These are phyloP conservation scores for Lachnellula cervina DNA, from an alignment of 2,329 filamentous ascomycete species.

Conservation along the genomic window DNA sequence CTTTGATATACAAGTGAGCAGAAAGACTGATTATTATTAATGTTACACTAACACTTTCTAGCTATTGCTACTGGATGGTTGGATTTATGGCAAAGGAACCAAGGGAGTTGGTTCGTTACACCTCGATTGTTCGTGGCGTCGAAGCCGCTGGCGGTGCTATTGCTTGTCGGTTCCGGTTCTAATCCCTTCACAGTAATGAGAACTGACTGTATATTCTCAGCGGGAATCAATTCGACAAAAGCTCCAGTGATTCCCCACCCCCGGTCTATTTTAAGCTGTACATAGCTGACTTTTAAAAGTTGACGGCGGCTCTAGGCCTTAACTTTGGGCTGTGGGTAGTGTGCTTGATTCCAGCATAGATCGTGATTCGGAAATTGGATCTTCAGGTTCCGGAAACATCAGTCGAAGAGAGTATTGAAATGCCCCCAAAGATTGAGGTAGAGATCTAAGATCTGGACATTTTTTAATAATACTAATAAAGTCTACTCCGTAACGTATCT, in stretches of 20 bases:
- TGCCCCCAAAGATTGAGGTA: no score
- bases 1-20: conserved; percentile 31
- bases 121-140: conserved; percentile 39
- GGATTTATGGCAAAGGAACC: conserved; percentile 30
- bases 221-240: conserved; percentile 31
- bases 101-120: conserved; percentile 41
- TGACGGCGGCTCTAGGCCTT: conserved; percentile 19
- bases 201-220: no score
- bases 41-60: no score
- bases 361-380: no score
- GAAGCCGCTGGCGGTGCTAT: conserved; percentile 39
- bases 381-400: no score
- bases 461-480: no score
- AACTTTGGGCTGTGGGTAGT: conserved; percentile 28
- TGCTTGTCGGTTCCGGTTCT: conserved; percentile 21
- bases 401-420: no score
- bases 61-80: conserved; percentile 31
- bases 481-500: no score
- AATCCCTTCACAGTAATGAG: no score
- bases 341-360: conserved; percentile 18
- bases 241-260: conserved; percentile 11
- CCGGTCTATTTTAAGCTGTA: not conserved
- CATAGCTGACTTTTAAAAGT: conserved; percentile 7
- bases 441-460: no score
- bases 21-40: no score